These are phyloP conservation scores for Saccharomycopsis hybrid DNA, from an alignment of 1,139 yeast genomes.

Conservation along the genomic window DNA sequence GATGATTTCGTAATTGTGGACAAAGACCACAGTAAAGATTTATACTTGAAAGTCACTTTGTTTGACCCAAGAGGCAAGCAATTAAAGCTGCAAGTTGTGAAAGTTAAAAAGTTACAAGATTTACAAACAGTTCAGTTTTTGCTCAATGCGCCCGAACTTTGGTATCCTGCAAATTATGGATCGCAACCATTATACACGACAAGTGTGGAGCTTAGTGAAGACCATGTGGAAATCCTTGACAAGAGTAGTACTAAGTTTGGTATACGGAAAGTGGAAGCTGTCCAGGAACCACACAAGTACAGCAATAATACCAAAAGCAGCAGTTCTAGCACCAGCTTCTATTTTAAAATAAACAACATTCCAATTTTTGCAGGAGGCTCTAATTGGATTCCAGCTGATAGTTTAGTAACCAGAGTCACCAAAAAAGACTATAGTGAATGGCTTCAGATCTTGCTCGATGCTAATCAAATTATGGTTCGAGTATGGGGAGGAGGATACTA, in stretches of 20 bases:
- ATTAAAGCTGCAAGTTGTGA: not conserved
- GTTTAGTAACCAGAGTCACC: slow-evolving; percentile 32
- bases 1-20: slow-evolving; percentile 21
- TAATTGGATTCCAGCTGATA: slow-evolving; percentile 46
- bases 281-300: slow-evolving; percentile 31
- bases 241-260: slow-evolving; percentile 28
- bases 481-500: slow-evolving; percentile 48
- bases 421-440: slow-evolving; percentile 32
- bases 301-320: slow-evolving; percentile 25
- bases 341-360: slow-evolving; percentile 35
- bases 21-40: not conserved
- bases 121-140: not conserved
- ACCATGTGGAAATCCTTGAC: not conserved
- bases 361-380: slow-evolving; percentile 38
- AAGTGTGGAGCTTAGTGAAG: slow-evolving; percentile 19
- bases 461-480: slow-evolving; percentile 40
- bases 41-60: not conserved
- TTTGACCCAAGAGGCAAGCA: not conserved
- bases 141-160: slow-evolving; percentile 29
- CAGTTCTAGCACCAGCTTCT: slow-evolving; percentile 35
- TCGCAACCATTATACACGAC: slow-evolving; percentile 32
- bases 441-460: slow-evolving; percentile 32
- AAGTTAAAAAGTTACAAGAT: not conserved
- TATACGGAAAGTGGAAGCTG: slow-evolving; percentile 34
- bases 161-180: slow-evolving; percentile 41